Evolutionary conservation across 2,329 filamentous ascomycete genomes (phyloP), one percentile per base, ranked within the genome.

Genomic region (Didymella exigua): DNA sequence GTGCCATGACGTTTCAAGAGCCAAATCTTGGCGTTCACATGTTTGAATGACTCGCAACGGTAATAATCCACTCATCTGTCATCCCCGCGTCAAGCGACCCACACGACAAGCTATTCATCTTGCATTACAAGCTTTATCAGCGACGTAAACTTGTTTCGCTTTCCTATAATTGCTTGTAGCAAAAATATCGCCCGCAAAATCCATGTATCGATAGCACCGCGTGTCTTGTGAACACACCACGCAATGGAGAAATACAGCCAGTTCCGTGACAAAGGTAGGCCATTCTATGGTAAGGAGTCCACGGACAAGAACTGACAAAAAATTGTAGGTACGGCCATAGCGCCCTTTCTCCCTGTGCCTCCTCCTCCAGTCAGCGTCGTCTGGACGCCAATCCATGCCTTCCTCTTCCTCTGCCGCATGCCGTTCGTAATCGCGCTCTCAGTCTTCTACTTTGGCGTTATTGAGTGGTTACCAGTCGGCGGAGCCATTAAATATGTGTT

Each of bases 231-330:
- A 46, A 23, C 23, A 47, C 26, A 31, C 30, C 23, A 27, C 36
- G 29, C 46, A 44, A 97, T 97, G 93, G 93, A 97, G 81, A 96
- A 96, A 76, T 97, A 91, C 75, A 93, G 90, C 53, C 91, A 96
- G 75, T 97, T 91, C 71, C 88, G 93, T 67, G 93, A 97, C 77
- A 86, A 89, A 86, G 92, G 92, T 90, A 80, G 62, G 49, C 26
- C 5, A 2, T 24, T 36, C 38, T 8, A 29, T 4, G 13, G 27
- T 8, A 29, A 16, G 16, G 13, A 26, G 4, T 19, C n/a, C 10
- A 18, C 18, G n/a, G 24, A n/a, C 16, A 34, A n/a, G 30, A 36
- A 53, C 63, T 69, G 50, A 70, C 44, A 37, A 33, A 18, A 8
- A 30, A 24, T 7, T 29, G 54, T 66, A 98, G 93, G 93, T 63